Conservation (phyloP, 164 flowering plant species). For the Annona squamosa region DNA sequence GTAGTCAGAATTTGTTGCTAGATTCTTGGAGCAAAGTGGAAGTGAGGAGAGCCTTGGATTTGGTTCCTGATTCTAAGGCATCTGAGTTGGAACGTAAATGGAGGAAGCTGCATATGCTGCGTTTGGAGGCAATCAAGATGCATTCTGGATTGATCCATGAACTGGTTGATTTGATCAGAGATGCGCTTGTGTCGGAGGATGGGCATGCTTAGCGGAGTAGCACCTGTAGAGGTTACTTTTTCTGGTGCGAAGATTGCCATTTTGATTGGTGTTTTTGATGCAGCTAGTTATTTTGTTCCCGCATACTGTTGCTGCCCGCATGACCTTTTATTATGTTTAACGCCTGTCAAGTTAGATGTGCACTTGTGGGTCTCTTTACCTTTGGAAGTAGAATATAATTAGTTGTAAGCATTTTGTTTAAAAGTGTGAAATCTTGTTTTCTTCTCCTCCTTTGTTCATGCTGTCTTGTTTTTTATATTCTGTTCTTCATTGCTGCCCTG, state of each 20-base stretch:
- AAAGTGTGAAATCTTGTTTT: too few species aligned
- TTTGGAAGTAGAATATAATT: too few species aligned
- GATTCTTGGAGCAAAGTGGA: neutral
- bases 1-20: neutral
- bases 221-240: neutral
- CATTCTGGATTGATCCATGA: conserved; percentile 14
- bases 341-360: too few species aligned
- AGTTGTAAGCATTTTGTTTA: too few species aligned
- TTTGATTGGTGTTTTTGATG: neutral
- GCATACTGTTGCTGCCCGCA: too few species aligned
- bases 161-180: conserved; percentile 7
- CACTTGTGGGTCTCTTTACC: too few species aligned
- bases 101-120: conserved; percentile 15
- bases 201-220: neutral
- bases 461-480: too few species aligned
- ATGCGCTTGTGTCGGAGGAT: conserved; percentile 7
- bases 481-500: too few species aligned
- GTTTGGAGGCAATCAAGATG: conserved; percentile 13
- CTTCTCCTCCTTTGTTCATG: too few species aligned
- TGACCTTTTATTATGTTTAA: too few species aligned
- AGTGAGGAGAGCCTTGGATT: conserved; percentile 6
- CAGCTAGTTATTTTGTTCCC: too few species aligned
- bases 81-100: conserved; percentile 31
- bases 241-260: neutral
- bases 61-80: conserved; percentile 18